Conservation (phyloP, 1,284 basidiomycete species). For the Sphaerobolus stellatus region DNA sequence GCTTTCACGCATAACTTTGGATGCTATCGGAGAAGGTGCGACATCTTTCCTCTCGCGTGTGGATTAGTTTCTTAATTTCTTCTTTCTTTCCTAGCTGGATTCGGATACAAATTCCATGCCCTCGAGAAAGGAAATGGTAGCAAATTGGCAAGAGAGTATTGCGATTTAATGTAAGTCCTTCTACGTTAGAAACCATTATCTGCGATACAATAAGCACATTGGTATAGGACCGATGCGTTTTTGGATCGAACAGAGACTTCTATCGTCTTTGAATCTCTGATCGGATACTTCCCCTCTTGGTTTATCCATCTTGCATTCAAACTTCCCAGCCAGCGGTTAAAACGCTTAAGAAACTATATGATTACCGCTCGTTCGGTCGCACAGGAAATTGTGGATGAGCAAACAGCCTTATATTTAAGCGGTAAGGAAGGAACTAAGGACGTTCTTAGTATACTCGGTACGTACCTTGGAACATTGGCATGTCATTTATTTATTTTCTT, state of each 20-base stretch:
- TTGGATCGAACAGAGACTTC: neutral
- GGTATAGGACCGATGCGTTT: neutral
- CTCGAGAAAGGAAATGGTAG: slow-evolving; percentile 36
- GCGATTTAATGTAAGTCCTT: no score
- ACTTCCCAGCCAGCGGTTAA: neutral
- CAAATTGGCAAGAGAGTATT: no score
- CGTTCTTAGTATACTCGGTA: slow-evolving; percentile 3
- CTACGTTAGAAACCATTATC: no score
- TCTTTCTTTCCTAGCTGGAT: slow-evolving; percentile 36
- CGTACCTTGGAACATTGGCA: neutral
- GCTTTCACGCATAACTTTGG: slow-evolving; percentile 31
- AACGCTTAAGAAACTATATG: neutral
- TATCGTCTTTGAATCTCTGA: neutral
- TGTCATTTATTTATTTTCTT: neutral
- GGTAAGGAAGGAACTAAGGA: slow-evolving; percentile 5
- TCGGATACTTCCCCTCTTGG: neutral
- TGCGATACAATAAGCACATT: no score
- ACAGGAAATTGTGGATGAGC: neutral
- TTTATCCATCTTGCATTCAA: neutral
- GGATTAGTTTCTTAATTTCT: no score
- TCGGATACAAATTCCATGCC: slow-evolving; percentile 50
- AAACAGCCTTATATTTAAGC: neutral
- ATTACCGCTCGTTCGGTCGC: neutral
- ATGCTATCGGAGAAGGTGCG: slow-evolving; percentile 34
- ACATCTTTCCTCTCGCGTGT: no score